Conservation (phyloP, 805 yeast genomes). For the Candida vaughaniae region DNA sequence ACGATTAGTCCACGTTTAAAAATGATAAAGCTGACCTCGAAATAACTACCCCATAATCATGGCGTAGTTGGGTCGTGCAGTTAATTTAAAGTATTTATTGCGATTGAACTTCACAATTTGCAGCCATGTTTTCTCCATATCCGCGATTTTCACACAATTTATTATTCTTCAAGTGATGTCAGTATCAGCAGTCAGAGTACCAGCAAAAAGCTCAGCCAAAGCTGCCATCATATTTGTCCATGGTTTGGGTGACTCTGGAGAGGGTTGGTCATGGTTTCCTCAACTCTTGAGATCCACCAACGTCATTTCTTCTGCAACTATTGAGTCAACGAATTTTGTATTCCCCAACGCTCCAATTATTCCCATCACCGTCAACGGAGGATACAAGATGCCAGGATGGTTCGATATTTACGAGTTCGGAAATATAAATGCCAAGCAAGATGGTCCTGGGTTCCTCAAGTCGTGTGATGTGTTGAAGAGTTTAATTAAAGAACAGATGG, state of each 20-base stretch:
- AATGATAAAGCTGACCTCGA: too few relatives aligned
- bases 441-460: slow-evolving; percentile 52
- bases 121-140: too few relatives aligned
- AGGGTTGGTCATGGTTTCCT: slow-evolving; percentile 85
- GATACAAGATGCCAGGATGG: slow-evolving; percentile 78
- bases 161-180: slow-evolving; percentile 8
- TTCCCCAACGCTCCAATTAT: slow-evolving; percentile 86
- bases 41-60: too few relatives aligned
- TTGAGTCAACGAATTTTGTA: slow-evolving; percentile 58
- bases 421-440: slow-evolving; percentile 45
- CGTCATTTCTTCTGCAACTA: slow-evolving; percentile 41
- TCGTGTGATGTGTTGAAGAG: slow-evolving; percentile 46
- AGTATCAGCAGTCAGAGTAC: slow-evolving; percentile 24
- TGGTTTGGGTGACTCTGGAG: slow-evolving; percentile 90
- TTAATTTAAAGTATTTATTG: too few relatives aligned
- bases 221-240: slow-evolving; percentile 71
- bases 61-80: too few relatives aligned
- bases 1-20: too few relatives aligned
- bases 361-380: slow-evolving; percentile 69
- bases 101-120: too few relatives aligned
- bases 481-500: slow-evolving; percentile 53
- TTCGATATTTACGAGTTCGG: slow-evolving; percentile 69
- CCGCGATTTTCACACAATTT: too few relatives aligned
- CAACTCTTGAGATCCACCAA: slow-evolving; percentile 49
- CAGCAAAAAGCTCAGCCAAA: slow-evolving; percentile 28